These are phyloP conservation scores for Myriosclerotinia scirpicola DNA, from an alignment of 2,329 filamentous ascomycete species.

Conservation along the genomic window DNA sequence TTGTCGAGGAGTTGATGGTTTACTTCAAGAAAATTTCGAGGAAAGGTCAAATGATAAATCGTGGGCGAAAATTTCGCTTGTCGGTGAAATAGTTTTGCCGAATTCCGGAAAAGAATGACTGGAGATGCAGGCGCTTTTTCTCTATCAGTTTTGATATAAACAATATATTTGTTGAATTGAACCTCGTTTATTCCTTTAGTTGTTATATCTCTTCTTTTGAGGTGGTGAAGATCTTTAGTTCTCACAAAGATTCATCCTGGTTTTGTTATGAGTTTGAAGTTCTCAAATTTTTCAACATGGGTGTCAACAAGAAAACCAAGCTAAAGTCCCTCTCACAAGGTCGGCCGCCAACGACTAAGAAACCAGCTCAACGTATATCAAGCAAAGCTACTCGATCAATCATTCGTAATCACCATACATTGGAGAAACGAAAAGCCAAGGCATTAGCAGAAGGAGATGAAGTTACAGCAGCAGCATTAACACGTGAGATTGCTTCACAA, in stretches of 20 bases:
- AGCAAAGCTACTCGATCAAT: conserved; percentile 63
- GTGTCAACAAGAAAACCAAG: conserved; percentile 45
- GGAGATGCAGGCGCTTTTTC: not conserved
- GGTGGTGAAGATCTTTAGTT: conserved; percentile 12
- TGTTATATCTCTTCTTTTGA: not conserved
- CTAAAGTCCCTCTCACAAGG: conserved; percentile 52
- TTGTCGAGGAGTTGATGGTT: conserved; percentile 27
- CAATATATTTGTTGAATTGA: not conserved
- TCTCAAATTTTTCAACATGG: conserved; percentile 43
- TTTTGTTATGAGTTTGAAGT: not conserved
- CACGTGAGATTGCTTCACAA: conserved; percentile 55
- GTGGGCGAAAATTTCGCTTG: conserved; percentile 23
- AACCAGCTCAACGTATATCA: conserved; percentile 57
- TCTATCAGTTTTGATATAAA: not conserved
- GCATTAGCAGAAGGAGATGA: conserved; percentile 56
- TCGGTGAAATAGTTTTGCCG: not conserved
- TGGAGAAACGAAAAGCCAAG: conserved; percentile 61
- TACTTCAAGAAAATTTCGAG: conserved; percentile 4
- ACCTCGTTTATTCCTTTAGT: not conserved
- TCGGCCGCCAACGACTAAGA: conserved; percentile 52
- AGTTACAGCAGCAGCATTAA: conserved; percentile 47
- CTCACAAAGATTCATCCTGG: not conserved
- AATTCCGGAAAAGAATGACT: not conserved
- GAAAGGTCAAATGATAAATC: conserved; percentile 16
- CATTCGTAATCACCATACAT: conserved; percentile 65